Evolutionary conservation across 768 basidiomycete genomes (phyloP), one percentile per base, ranked within the genome.

Genomic region (Tremella mesenterica): DNA sequence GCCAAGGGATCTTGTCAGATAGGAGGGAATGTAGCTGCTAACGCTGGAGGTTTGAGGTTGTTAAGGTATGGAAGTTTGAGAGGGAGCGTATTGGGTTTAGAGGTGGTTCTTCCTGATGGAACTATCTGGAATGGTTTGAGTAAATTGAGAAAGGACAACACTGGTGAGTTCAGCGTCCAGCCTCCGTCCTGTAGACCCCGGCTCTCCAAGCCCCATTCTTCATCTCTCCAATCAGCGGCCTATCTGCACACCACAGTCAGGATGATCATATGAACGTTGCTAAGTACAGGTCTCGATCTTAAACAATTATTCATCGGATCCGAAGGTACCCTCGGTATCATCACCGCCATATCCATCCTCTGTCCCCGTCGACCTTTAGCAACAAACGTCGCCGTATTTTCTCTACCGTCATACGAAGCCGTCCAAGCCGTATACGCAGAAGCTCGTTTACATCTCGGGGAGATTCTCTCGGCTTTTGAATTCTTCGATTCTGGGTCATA

Each of bases 1-100:
- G 91, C 92, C 27, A 96, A 96, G 76, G 92, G 92, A 72, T 92
- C 88, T 64, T 99, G 95, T 77, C 93, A 97, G 67, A 92, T 99
- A 59, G 95, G 93, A 44, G 95, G 95, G 29, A 96, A 97, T 72
- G 80, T 97, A 25, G 83, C 95, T 1, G 97, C 95, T 4, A 99
- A 99, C 67, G 95, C 95, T 25, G 95, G 95, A 18, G 95, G 95
- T n/a, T 79, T 99, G 7, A 82, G 95, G 1, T 79, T 99, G 21
- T 75, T 99, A 36, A 82, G 95, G 21, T 99, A 97, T 66, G 95
- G 95, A 43, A 90, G 88, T 33, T 77, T 99, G 4, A 95, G 93
- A 67, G 95, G 95, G 18, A 84, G 84, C 12, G 93, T 97, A 1
- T 81, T 99, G 2, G 95, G 95, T 18, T 78, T 99, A 13, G 95